A percentile compares a stretch with the other conserved stretches of the same genome.
Conservation (phyloP, 225 moss, liverwort and hornwort species). For the Pseudisothecium myosuroides region DNA sequence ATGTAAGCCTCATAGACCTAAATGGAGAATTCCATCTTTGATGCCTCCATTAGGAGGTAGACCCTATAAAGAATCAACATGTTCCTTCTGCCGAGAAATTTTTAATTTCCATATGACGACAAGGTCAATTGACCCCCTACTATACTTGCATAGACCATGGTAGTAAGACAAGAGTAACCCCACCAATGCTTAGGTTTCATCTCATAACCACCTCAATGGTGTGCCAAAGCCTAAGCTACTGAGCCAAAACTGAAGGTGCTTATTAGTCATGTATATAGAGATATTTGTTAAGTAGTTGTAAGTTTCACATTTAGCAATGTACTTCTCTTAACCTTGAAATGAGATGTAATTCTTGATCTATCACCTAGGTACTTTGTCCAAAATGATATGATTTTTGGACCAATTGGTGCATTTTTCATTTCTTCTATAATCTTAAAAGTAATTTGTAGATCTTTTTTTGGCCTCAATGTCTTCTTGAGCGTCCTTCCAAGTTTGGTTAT, state of each 20-base stretch:
- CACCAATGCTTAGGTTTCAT: neutral
- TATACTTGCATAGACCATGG: neutral
- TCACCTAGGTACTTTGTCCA: rapidly evolving
- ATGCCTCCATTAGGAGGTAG: too few relatives aligned
- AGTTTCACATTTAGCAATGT: neutral
- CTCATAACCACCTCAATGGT: neutral
- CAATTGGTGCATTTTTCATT: neutral
- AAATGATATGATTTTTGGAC: neutral
- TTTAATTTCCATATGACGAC: too few relatives aligned
- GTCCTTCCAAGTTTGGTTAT: neutral
- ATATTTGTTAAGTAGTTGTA: neutral
- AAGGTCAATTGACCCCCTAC: neutral
- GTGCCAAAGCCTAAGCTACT: neutral
- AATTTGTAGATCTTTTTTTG: neutral
- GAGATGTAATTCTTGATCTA: neutral
- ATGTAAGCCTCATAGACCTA: too few relatives aligned
- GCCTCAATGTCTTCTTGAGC: rapidly evolving
- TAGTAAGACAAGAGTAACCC: too few relatives aligned
- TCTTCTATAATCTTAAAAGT: neutral
- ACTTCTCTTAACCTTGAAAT: neutral
- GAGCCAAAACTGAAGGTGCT: neutral
- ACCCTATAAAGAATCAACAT: neutral
- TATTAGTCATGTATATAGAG: neutral
- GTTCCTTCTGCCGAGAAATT: rapidly evolving
- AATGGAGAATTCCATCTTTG: too few relatives aligned